A percentile compares a stretch with the other conserved stretches of the same genome.
These are phyloP conservation scores for Linum lewisii DNA, from an alignment of 345 rosid species.

Conservation along the genomic window DNA sequence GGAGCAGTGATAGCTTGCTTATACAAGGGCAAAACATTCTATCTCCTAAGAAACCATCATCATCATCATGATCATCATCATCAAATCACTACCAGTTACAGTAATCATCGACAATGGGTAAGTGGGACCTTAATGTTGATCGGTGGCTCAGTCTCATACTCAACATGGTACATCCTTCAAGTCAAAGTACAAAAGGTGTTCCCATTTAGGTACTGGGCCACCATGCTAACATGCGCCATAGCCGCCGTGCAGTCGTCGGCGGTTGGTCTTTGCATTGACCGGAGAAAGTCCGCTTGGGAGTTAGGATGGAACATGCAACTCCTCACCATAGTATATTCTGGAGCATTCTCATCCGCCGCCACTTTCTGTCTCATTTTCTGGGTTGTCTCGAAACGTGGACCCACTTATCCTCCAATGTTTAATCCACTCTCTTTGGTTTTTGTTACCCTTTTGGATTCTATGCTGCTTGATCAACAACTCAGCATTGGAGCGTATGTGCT, in stretches of 20 bases:
- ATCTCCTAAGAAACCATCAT: slow-evolving; percentile 8
- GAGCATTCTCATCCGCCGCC: slow-evolving; percentile 32
- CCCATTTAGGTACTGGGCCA: slow-evolving; percentile 32
- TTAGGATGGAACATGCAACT: slow-evolving; percentile 35
- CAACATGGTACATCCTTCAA: slow-evolving; percentile 38
- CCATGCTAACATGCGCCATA: slow-evolving; percentile 35
- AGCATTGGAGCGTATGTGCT: slow-evolving; percentile 27
- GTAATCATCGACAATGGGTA: slow-evolving; percentile 10
- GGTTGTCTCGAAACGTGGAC: slow-evolving; percentile 34
- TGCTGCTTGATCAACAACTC: slow-evolving; percentile 26
- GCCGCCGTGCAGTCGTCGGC: slow-evolving; percentile 25
- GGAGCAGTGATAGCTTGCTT: slow-evolving; percentile 27
- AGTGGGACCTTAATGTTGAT: slow-evolving; percentile 30
- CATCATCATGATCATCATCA: neutral
- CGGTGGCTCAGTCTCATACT: slow-evolving; percentile 26
- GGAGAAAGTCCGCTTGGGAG: slow-evolving; percentile 21
- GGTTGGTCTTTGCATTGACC: slow-evolving; percentile 28
- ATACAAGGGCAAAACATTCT: slow-evolving; percentile 28
- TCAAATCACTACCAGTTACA: too few relatives aligned
- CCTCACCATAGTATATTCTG: slow-evolving; percentile 37
- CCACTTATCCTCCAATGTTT: slow-evolving; percentile 47
- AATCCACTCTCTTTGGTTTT: slow-evolving; percentile 36
- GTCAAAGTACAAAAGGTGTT: slow-evolving; percentile 26
- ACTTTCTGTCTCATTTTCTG: slow-evolving; percentile 28
- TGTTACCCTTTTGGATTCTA: slow-evolving; percentile 29